Evolutionary conservation across 768 basidiomycete genomes (phyloP).

Genomic region (Epithele typhae): DNA sequence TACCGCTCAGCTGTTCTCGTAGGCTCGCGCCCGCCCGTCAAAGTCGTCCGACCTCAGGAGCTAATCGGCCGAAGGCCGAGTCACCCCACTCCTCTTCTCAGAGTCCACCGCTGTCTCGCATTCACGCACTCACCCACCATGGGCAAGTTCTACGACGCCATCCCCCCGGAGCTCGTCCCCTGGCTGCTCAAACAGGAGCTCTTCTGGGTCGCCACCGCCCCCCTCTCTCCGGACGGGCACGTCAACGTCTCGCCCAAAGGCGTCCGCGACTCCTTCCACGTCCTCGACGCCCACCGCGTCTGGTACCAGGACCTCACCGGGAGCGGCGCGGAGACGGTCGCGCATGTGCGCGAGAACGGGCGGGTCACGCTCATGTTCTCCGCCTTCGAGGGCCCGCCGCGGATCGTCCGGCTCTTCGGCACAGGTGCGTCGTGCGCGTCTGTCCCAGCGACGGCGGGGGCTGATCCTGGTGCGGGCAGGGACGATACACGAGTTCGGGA

Average conservation of each 20-base stretch:
- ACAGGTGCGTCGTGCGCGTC: slow-evolving; percentile 35
- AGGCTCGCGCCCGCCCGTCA: background rate
- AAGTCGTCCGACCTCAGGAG: background rate
- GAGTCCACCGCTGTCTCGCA: no score
- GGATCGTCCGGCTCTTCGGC: slow-evolving; percentile 57
- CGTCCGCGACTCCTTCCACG: slow-evolving; percentile 53
- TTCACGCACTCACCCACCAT: slow-evolving; percentile 33
- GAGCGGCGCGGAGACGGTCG: slow-evolving; percentile 58
- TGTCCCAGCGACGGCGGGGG: no score
- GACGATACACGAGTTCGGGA: slow-evolving; percentile 57
- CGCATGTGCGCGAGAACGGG: slow-evolving; percentile 61
- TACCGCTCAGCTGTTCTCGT: no score
- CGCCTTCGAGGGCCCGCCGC: slow-evolving; percentile 57
- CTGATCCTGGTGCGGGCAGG: slow-evolving; percentile 32
- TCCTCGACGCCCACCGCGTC: slow-evolving; percentile 46
- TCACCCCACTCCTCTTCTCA: no score
- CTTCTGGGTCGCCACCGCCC: slow-evolving; percentile 71
- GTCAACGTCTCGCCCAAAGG: slow-evolving; percentile 71
- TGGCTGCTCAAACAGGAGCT: slow-evolving; percentile 63
- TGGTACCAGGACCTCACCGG: slow-evolving; percentile 79
- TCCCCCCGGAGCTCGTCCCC: slow-evolving; percentile 45
- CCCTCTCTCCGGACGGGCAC: slow-evolving; percentile 50
- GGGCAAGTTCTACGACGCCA: slow-evolving; percentile 54
- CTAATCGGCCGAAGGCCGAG: no score
- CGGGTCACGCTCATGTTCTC: slow-evolving; percentile 59